Evolutionary conservation across 495 filamentous ascomycete genomes (phyloP).

Genomic region (Delitschia confertaspora): DNA sequence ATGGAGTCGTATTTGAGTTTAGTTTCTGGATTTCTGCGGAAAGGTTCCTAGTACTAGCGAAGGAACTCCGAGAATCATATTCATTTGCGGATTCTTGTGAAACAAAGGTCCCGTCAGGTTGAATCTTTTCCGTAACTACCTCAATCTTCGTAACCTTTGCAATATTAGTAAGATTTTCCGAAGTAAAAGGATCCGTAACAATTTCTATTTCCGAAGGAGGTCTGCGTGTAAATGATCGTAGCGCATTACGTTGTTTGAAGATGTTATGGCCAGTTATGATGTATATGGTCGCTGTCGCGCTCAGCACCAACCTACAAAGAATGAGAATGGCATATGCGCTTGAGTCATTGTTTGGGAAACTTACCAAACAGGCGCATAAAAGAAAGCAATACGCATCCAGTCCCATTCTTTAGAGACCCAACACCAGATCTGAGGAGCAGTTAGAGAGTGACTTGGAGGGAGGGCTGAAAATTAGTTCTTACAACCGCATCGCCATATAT

Average conservation of each 20-base stretch:
- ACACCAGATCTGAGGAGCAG: slow-evolving; percentile 57
- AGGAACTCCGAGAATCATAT: slow-evolving; percentile 16
- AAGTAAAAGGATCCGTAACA: slow-evolving; percentile 45
- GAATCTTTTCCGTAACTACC: slow-evolving; percentile 38
- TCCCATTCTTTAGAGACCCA: slow-evolving; percentile 66
- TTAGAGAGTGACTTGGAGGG: slow-evolving; percentile 7
- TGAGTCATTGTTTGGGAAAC: slow-evolving; percentile 10
- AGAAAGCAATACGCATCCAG: slow-evolving; percentile 62
- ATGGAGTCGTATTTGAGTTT: neutral
- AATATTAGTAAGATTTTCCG: slow-evolving; percentile 16
- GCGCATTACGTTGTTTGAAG: slow-evolving; percentile 44
- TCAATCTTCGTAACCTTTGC: slow-evolving; percentile 52
- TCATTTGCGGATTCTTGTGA: slow-evolving; percentile 1
- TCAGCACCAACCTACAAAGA: slow-evolving; percentile 40
- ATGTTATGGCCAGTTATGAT: slow-evolving; percentile 62
- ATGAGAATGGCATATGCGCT: neutral
- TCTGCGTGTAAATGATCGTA: slow-evolving; percentile 40
- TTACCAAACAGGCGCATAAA: slow-evolving; percentile 80
- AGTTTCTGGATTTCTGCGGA: neutral
- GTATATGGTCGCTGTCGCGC: slow-evolving; percentile 65
- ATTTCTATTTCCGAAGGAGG: slow-evolving; percentile 35
- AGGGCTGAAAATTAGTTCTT: slow-evolving; percentile 11
- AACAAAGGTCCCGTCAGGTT: slow-evolving; percentile 5
- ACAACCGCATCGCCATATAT: slow-evolving; percentile 70
- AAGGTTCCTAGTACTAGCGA: slow-evolving; percentile 17